Evolutionary conservation across 1,139 yeast genomes (phyloP), one percentile per base, ranked within the genome.

Genomic region (Trichomonascaceae sp.): DNA sequence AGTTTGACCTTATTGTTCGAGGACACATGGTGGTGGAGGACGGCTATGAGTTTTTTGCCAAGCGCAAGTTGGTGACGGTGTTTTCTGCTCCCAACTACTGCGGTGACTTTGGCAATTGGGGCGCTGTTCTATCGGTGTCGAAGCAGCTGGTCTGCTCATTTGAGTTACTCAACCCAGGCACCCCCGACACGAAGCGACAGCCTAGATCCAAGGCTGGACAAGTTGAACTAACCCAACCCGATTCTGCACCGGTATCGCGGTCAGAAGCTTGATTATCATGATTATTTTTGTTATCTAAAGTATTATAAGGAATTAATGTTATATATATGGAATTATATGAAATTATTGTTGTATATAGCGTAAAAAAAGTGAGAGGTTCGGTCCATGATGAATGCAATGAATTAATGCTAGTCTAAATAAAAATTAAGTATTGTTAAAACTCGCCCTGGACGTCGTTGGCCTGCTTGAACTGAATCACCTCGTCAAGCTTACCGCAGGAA

Each of bases 11-110:
- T 46, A 69, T 82, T 43, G 85, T 79, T 22, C 64, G 94, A 46
- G 93, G 93, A 13, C 94, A 82, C 55, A 82, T 82, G 93, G 94
- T 82, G 32, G 94, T 82, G 30, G 93, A 82, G 57, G 93, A 82
- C 53, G 94, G 94, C 3, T 82, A 82, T 52, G 94, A 82, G 53
- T 82, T 82, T 51, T 82, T 80, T 56, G 76, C 78, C 39, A 74
- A 71, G 50, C 67, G 85, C 45, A 76, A 74, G 50, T 65, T 82
- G 43, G 93, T 82, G 2, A 82, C 94, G 0, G 74, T 82, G 1
- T 82, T 82, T 48, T 73, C 80, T 45, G 94, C 94, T 2, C 94
- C 94, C 3, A 82, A 82, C 52, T 82, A 82, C 52, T 82, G 94
- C 61, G 93, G 94, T 9, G 93, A 82, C 53, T 82, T 82, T 51